These are phyloP conservation scores for Grosmannia clavigera DNA, from an alignment of 2,329 filamentous ascomycete genomes.

Conservation along the genomic window DNA sequence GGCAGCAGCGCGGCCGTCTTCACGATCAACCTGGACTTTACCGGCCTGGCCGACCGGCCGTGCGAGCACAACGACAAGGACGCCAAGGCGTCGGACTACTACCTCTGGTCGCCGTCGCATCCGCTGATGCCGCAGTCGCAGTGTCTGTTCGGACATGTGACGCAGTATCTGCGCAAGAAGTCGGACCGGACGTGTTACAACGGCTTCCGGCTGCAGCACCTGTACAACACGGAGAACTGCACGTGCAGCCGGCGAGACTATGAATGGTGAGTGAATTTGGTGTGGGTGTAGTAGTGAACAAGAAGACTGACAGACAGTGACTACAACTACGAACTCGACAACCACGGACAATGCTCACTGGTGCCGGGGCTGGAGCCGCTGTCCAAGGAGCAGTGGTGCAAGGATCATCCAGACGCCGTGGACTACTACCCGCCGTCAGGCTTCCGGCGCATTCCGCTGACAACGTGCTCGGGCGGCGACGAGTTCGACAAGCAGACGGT, in stretches of 20 bases:
- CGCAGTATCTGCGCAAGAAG: slow-evolving; percentile 86
- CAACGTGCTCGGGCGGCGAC: slow-evolving; percentile 67
- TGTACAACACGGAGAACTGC: slow-evolving; percentile 69
- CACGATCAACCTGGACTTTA: slow-evolving; percentile 81
- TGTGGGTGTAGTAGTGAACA: background rate
- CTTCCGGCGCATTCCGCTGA: slow-evolving; percentile 80
- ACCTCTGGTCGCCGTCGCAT: slow-evolving; percentile 78
- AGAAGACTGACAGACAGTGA: slow-evolving; percentile 41
- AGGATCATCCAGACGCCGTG: slow-evolving; percentile 50
- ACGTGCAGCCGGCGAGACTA: slow-evolving; percentile 74
- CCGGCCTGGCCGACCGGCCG: slow-evolving; percentile 57
- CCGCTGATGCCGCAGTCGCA: slow-evolving; percentile 57
- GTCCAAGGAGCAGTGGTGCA: slow-evolving; percentile 37
- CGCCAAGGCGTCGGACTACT: slow-evolving; percentile 54
- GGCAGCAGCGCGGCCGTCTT: slow-evolving; percentile 34
- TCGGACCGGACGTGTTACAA: slow-evolving; percentile 71
- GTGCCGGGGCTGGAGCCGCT: slow-evolving; percentile 59
- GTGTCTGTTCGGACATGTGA: slow-evolving; percentile 85
- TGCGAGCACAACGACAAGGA: slow-evolving; percentile 58
- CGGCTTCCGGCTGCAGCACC: slow-evolving; percentile 53
- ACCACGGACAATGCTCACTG: slow-evolving; percentile 61
- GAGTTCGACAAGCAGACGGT: slow-evolving; percentile 58
- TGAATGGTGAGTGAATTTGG: slow-evolving; percentile 59
- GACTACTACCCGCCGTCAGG: slow-evolving; percentile 79
- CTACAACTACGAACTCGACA: slow-evolving; percentile 80